phyloP scores from a whole-genome alignment of 179 eudicot species.

The Heliamphora pulchella region DNA sequence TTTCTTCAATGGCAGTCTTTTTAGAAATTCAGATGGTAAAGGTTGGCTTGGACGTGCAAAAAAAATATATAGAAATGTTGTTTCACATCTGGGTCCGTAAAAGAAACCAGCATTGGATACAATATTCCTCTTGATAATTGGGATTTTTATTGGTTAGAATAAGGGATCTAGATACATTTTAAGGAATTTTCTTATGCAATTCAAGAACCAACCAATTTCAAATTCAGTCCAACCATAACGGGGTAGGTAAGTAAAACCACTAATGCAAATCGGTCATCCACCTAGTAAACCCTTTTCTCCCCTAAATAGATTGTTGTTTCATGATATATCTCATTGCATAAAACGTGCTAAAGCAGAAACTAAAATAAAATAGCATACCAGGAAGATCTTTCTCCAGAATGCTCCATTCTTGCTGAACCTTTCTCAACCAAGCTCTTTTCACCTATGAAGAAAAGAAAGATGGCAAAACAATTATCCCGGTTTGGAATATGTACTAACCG shows the following conservation, averaged over 20 bases:
- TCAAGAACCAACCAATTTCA: neutral
- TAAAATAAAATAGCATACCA: slow-evolving; percentile 32
- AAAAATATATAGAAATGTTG: too few relatives aligned
- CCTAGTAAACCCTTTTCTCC: neutral
- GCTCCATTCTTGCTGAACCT: slow-evolving; percentile 91
- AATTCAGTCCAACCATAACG: neutral
- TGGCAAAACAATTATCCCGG: neutral
- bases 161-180: too few relatives aligned
- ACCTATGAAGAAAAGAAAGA: slow-evolving; percentile 35
- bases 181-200: neutral
- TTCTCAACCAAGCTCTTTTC: slow-evolving; percentile 70
- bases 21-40: too few relatives aligned
- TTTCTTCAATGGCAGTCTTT: too few relatives aligned
- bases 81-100: too few relatives aligned
- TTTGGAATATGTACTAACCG: neutral
- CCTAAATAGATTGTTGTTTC: neutral
- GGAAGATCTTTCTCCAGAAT: slow-evolving; percentile 83
- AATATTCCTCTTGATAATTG: too few relatives aligned
- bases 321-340: slow-evolving; percentile 1
- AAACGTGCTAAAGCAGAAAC: neutral
- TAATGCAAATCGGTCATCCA: neutral
- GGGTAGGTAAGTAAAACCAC: neutral
- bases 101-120: too few relatives aligned
- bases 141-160: too few relatives aligned
- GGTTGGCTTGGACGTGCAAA: too few relatives aligned